Evolutionary conservation across 1,284 basidiomycete species (phyloP).

Genomic region (Austroboletus novae-zelandiae): DNA sequence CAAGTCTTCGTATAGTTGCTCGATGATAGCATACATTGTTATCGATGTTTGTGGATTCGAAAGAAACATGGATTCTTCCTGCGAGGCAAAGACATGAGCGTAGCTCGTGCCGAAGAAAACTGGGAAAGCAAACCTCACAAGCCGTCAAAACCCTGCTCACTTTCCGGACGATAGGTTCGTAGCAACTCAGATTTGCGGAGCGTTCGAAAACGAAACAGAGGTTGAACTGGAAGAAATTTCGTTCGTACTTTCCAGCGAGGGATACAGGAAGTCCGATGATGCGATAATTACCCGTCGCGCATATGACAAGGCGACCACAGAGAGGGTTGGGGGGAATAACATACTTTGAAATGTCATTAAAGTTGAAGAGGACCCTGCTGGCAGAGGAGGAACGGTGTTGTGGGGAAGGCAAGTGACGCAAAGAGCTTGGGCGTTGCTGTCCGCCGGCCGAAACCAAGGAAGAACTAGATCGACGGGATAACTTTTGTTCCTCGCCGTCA

Average conservation of each 20-base stretch:
- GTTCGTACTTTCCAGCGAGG: slow-evolving; percentile 68
- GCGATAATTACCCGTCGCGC: slow-evolving; percentile 69
- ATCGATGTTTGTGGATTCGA: slow-evolving; percentile 71
- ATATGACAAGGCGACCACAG: slow-evolving; percentile 86
- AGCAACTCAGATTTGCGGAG: slow-evolving; percentile 86
- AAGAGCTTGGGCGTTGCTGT: slow-evolving; percentile 38
- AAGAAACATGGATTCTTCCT: slow-evolving; percentile 90
- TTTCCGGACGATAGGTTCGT: slow-evolving; percentile 95
- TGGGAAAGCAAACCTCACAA: slow-evolving; percentile 72
- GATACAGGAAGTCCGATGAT: slow-evolving; percentile 89
- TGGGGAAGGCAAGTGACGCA: slow-evolving; percentile 44
- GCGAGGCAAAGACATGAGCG: slow-evolving; percentile 14
- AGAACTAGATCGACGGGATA: slow-evolving; percentile 46
- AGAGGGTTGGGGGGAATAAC: slow-evolving; percentile 87
- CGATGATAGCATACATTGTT: slow-evolving; percentile 83
- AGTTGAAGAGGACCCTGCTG: slow-evolving; percentile 75
- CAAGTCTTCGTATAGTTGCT: slow-evolving; percentile 96
- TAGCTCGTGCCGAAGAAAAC: neutral
- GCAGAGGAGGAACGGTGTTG: slow-evolving; percentile 49
- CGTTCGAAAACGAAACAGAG: slow-evolving; percentile 95
- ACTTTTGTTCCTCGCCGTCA: slow-evolving; percentile 36
- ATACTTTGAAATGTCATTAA: slow-evolving; percentile 89
- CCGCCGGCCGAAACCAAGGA: slow-evolving; percentile 45
- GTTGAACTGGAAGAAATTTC: slow-evolving; percentile 94
- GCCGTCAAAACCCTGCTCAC: slow-evolving; percentile 83